phyloP scores from a whole-genome alignment of 306 rosid genomes.

The Aeschynomene evenia region DNA sequence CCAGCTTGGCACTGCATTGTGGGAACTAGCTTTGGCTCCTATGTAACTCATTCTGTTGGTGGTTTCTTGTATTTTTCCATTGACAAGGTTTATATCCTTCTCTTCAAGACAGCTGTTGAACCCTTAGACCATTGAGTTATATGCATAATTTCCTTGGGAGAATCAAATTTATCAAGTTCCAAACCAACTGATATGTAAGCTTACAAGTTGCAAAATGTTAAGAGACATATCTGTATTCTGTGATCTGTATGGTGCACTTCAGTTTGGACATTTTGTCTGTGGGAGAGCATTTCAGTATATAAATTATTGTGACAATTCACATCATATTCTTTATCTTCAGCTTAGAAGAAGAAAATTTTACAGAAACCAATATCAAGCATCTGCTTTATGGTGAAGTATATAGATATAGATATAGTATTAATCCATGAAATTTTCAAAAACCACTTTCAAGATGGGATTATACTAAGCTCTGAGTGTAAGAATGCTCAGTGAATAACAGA shows the following conservation, averaged over 20 bases:
- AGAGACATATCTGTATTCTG: conserved; percentile 21
- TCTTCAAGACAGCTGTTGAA: conserved; percentile 91
- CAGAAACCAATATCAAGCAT: not conserved
- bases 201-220: conserved; percentile 14
- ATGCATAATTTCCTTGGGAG: conserved; percentile 28
- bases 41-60: conserved; percentile 85
- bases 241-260: conserved; percentile 29
- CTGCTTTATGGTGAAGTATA: not conserved
- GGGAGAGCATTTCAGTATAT: conserved; percentile 21
- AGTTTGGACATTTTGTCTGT: not conserved
- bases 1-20: conserved; percentile 99
- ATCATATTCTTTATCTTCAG: conserved; percentile 6
- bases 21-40: conserved; percentile 96
- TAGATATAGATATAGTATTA: too few relatives aligned
- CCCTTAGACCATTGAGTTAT: conserved; percentile 57
- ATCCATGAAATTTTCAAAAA: too few relatives aligned
- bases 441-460: not conserved
- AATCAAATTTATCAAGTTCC: conserved; percentile 6
- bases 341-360: not conserved
- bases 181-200: conserved; percentile 31
- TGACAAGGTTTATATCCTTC: conserved; percentile 91
- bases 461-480: too few relatives aligned
- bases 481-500: too few relatives aligned
- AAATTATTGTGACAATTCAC: conserved; percentile 19
- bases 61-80: conserved; percentile 92